Evolutionary conservation across 225 moss, liverwort and hornwort genomes (phyloP), one percentile per base, ranked within the genome.

Genomic region (Rhytidiadelphus loreus): DNA sequence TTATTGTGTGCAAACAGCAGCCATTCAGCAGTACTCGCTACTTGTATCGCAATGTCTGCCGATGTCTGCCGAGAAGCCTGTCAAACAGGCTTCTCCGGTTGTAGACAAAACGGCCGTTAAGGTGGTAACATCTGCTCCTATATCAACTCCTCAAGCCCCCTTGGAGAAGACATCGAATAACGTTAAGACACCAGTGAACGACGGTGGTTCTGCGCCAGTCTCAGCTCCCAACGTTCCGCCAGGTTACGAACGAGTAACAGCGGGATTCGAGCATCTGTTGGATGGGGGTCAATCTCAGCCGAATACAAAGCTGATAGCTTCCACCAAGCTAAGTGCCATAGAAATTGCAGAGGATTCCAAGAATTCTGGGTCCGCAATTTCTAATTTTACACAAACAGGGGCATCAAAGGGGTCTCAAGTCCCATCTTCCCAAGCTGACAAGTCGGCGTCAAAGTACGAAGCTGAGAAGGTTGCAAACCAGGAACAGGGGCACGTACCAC

Each of bases 1-100:
- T n/a, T 99, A 96, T 80, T 99, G 99, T 90, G 97, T 99, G 64
- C 99, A 99, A 90, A 99, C 99, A 55, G 95, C 95, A 87, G 99
- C 96, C 39, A 99, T 99, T 87, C 99, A 99, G 91, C 99, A 96
- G 90, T 99, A 97, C 89, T 93, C 95, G 35, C 95, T 99, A 56
- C 93, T 96, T 83, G 92, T 96, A 69, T 95, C 96, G 79, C 97
- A 96, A 88, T 97, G 99, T 88, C 77, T 96, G 75, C 95, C 96
- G 57, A 82, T 92, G 84, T 86, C 94, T 61, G 90, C 90, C 81
- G 99, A 96, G 72, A 90, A 93, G 77, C 73, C 89, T 52, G 91
- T 80, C 35, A 94, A 93, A 83, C 91, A 90, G 84, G 68, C 90
- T 68, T 77, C 94, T 52, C 72, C 87, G 52, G 90, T 91, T 23